Evolutionary conservation across 2,329 filamentous ascomycete genomes (phyloP).

Genomic region (Hysterium pulicare): DNA sequence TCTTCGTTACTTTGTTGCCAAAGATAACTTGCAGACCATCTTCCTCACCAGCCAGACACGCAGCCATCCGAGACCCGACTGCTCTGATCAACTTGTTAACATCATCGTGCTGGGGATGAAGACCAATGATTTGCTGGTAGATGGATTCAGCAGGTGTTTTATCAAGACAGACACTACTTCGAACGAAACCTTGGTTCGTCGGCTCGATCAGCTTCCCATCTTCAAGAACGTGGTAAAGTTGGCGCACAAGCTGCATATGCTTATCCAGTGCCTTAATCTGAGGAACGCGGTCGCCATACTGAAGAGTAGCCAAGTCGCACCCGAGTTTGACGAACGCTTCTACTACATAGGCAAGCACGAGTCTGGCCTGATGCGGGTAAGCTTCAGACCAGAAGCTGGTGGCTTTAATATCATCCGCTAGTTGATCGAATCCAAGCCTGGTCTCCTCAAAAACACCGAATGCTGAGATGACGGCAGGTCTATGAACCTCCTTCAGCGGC

Average conservation of each 20-base stretch:
- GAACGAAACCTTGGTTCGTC: no score
- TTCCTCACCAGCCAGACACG: slow-evolving; percentile 35
- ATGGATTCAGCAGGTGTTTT: slow-evolving; percentile 9
- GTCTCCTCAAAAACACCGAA: slow-evolving; percentile 1
- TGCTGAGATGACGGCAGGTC: background rate
- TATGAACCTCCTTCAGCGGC: background rate
- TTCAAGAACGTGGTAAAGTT: slow-evolving; percentile 16
- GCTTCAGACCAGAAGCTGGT: slow-evolving; percentile 3
- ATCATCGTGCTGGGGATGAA: slow-evolving; percentile 31
- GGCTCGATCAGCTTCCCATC: background rate
- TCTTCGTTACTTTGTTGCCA: slow-evolving; percentile 19
- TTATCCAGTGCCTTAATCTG: slow-evolving; percentile 6
- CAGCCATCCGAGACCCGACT: slow-evolving; percentile 35
- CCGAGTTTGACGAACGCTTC: slow-evolving; percentile 25
- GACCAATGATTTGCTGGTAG: slow-evolving; percentile 20
- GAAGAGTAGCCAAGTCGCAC: slow-evolving; percentile 9
- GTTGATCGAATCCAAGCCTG: slow-evolving; percentile 1
- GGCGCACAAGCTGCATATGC: slow-evolving; percentile 13
- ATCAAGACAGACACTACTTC: background rate
- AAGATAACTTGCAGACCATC: slow-evolving; percentile 44
- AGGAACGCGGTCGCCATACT: slow-evolving; percentile 10
- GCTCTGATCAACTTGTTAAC: slow-evolving; percentile 32
- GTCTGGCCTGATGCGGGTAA: slow-evolving; percentile 19
- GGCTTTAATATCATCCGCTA: slow-evolving; percentile 3
- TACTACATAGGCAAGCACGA: slow-evolving; percentile 20